phyloP scores from a whole-genome alignment of 495 filamentous ascomycete genomes.

The Corynascus novoguineensis region DNA sequence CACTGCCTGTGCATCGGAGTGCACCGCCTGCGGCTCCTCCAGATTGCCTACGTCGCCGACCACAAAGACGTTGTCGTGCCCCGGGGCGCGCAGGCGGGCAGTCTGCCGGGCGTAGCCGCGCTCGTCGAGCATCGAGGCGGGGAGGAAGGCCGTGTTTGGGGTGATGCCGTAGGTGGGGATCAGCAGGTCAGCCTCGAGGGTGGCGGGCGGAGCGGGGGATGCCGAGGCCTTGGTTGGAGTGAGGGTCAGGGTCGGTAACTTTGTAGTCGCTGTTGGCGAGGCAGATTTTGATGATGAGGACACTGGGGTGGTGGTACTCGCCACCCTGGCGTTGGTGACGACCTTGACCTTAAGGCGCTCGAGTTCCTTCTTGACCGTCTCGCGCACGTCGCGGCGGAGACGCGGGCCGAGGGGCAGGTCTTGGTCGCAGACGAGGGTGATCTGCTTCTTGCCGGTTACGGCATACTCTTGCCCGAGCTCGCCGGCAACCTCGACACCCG shows the following conservation, averaged over 20 bases:
- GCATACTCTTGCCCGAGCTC: slow-evolving; percentile 51
- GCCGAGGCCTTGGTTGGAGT: neutral
- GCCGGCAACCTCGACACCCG: slow-evolving; percentile 59
- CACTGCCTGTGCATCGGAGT: slow-evolving; percentile 21
- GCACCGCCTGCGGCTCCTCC: slow-evolving; percentile 20
- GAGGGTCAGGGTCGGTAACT: neutral
- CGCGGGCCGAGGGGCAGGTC: slow-evolving; percentile 25
- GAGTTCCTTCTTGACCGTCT: slow-evolving; percentile 29
- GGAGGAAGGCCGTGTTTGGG: slow-evolving; percentile 41
- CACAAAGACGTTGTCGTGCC: slow-evolving; percentile 36
- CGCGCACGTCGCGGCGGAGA: slow-evolving; percentile 22
- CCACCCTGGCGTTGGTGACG: slow-evolving; percentile 26
- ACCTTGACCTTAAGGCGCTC: slow-evolving; percentile 32
- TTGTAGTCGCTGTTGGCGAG: too few species aligned
- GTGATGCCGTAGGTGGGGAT: slow-evolving; percentile 40
- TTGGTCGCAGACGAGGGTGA: slow-evolving; percentile 42
- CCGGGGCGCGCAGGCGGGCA: slow-evolving; percentile 30
- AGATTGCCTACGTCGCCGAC: slow-evolving; percentile 38
- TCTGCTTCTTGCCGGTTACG: slow-evolving; percentile 26
- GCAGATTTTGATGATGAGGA: neutral
- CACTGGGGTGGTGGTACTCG: neutral
- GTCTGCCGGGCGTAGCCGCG: slow-evolving; percentile 35
- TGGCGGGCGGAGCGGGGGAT: slow-evolving; percentile 20
- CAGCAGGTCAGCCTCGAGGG: slow-evolving; percentile 36
- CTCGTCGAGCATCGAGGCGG: slow-evolving; percentile 28